These are phyloP conservation scores for Venturia asperata DNA, from an alignment of 2,329 filamentous ascomycete genomes.

Conservation along the genomic window DNA sequence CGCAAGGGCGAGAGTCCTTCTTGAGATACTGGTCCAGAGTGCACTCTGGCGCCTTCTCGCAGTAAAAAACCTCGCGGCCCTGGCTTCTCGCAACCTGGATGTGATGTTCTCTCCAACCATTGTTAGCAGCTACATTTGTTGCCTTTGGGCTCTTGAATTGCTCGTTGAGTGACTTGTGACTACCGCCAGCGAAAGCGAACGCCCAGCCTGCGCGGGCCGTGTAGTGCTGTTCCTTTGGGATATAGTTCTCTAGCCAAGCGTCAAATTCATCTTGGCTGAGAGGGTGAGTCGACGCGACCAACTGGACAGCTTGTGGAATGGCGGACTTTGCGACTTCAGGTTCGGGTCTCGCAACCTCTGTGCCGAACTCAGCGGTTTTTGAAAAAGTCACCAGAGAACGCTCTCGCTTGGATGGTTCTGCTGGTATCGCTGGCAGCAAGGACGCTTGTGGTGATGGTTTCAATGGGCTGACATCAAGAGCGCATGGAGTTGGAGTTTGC, in stretches of 20 bases:
- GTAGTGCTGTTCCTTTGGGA: not conserved
- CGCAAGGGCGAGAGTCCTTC: slow-evolving; percentile 16
- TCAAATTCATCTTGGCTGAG: slow-evolving; percentile 2
- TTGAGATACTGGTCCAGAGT: not conserved
- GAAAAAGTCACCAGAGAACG: not conserved
- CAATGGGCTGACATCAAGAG: not conserved
- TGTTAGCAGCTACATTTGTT: not conserved
- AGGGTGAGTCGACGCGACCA: not conserved
- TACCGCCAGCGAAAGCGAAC: not conserved
- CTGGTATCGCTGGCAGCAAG: not conserved
- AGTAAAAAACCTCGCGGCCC: not conserved
- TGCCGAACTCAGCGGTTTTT: not conserved
- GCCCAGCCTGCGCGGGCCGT: slow-evolving; percentile 2
- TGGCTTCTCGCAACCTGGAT: not conserved
- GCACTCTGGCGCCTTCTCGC: slow-evolving; percentile 9
- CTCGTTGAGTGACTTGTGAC: not conserved
- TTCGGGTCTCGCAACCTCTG: not conserved
- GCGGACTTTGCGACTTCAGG: not conserved
- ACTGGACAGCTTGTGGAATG: not conserved
- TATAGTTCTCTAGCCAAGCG: not conserved
- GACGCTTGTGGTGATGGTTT: too few relatives aligned
- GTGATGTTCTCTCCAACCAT: not conserved
- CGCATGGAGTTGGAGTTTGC: not conserved
- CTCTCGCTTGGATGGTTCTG: not conserved
- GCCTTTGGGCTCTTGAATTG: not conserved